phyloP scores from a whole-genome alignment of 2,329 filamentous ascomycete species.

The Mariannaea sp. region DNA sequence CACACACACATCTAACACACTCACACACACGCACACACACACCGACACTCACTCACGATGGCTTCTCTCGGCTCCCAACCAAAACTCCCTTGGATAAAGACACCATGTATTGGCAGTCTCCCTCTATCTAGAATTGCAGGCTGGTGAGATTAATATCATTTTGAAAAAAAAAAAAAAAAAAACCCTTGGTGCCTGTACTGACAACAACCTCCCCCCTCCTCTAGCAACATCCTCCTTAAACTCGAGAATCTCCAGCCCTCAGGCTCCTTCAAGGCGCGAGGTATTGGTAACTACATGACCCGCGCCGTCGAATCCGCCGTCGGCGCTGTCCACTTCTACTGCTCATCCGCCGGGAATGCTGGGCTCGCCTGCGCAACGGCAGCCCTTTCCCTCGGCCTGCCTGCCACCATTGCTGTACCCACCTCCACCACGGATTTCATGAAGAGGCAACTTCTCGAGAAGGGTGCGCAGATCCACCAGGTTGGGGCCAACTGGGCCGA shows the following conservation, averaged over 20 bases:
- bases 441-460: constrained; percentile 69
- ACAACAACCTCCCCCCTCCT: not conserved
- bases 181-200: constrained; percentile 20
- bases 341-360: constrained; percentile 81
- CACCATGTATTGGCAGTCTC: constrained; percentile 70
- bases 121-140: constrained; percentile 71
- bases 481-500: constrained; percentile 70
- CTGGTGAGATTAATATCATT: constrained; percentile 58
- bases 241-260: constrained; percentile 84
- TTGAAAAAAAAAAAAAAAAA: not conserved
- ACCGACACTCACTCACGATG: constrained; percentile 39
- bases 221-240: constrained; percentile 79
- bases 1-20: not conserved
- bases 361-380: constrained; percentile 81
- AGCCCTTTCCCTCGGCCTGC: constrained; percentile 64
- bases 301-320: constrained; percentile 42
- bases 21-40: too few species aligned
- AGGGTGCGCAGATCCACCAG: constrained; percentile 72
- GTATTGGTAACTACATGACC: constrained; percentile 72
- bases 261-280: constrained; percentile 84
- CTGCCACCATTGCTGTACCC: constrained; percentile 78
- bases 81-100: constrained; percentile 69
- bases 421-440: constrained; percentile 68
- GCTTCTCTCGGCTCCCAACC: constrained; percentile 46
- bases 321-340: constrained; percentile 70